A percentile compares a stretch with the other conserved stretches of the same genome.
Evolutionary conservation across 441 rosid species (phyloP).

Genomic region (Corymbia calophylla): DNA sequence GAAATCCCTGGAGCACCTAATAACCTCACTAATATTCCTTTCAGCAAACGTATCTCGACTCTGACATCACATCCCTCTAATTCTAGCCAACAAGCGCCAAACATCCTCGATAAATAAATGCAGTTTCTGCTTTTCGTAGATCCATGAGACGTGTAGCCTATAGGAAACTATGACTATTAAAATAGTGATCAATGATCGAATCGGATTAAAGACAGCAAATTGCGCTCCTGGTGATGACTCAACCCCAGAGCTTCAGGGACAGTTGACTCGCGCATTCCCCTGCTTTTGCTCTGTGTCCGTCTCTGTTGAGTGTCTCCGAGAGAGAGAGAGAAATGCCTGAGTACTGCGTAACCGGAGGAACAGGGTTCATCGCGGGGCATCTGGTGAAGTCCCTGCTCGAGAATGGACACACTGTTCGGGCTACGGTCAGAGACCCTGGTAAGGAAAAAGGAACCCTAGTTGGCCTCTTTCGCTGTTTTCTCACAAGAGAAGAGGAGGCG

Average conservation of each 20-base stretch:
- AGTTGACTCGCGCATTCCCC: background rate
- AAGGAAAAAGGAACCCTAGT: background rate
- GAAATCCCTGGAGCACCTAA: background rate
- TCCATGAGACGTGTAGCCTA: background rate
- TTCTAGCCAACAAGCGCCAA: background rate
- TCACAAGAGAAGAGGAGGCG: background rate
- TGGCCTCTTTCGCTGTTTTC: background rate
- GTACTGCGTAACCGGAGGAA: conserved; percentile 79
- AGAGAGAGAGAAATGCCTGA: conserved; percentile 32
- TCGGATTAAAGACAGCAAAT: background rate
- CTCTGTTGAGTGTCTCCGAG: background rate
- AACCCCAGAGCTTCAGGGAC: background rate
- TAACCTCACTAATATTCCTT: background rate
- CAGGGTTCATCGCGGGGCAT: conserved; percentile 67
- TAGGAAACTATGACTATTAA: background rate
- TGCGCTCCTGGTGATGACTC: background rate
- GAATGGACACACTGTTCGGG: conserved; percentile 44
- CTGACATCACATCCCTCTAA: background rate
- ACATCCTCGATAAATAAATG: background rate
- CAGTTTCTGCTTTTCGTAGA: background rate
- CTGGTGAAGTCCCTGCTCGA: conserved; percentile 51
- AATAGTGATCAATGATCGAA: background rate
- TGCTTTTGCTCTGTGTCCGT: background rate
- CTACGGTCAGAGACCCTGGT: conserved; percentile 78
- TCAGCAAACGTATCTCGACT: background rate